Evolutionary conservation across 1,284 basidiomycete species (phyloP).

Genomic region (Mycosarcoma maydis): DNA sequence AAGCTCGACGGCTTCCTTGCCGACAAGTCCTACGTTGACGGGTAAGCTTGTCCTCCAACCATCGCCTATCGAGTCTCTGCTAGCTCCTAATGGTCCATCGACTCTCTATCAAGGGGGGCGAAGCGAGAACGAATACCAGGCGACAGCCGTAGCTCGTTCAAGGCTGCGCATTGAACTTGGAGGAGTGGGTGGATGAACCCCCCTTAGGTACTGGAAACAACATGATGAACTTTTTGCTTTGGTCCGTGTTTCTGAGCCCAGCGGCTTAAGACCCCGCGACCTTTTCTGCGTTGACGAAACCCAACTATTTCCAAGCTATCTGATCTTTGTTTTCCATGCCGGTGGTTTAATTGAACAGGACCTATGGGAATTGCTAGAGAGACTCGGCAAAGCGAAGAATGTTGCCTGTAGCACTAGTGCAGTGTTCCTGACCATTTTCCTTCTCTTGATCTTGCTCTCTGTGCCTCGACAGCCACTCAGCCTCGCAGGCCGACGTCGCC

Average conservation of each 20-base stretch:
- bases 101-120: not conserved
- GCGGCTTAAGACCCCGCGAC: constrained; percentile 68
- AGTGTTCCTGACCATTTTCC: constrained; percentile 13
- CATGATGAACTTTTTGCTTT: constrained; percentile 65
- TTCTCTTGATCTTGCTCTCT: not conserved
- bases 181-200: too few species aligned
- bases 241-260: constrained; percentile 68
- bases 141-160: not conserved
- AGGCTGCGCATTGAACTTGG: too few species aligned
- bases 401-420: not conserved
- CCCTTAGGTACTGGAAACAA: too few species aligned
- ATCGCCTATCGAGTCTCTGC: constrained; percentile 9
- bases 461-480: constrained; percentile 76
- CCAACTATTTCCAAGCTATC: constrained; percentile 62
- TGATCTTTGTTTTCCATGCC: constrained; percentile 45
- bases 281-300: constrained; percentile 66
- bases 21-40: constrained; percentile 65
- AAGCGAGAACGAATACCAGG: not conserved
- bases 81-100: not conserved
- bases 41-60: constrained; percentile 50
- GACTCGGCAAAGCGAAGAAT: not conserved
- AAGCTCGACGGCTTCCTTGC: constrained; percentile 61
- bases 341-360: not conserved
- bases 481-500: constrained; percentile 95
- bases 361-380: not conserved